phyloP scores from a whole-genome alignment of 176 grass and related monocot species.

The Bothriochloa decipiens region DNA sequence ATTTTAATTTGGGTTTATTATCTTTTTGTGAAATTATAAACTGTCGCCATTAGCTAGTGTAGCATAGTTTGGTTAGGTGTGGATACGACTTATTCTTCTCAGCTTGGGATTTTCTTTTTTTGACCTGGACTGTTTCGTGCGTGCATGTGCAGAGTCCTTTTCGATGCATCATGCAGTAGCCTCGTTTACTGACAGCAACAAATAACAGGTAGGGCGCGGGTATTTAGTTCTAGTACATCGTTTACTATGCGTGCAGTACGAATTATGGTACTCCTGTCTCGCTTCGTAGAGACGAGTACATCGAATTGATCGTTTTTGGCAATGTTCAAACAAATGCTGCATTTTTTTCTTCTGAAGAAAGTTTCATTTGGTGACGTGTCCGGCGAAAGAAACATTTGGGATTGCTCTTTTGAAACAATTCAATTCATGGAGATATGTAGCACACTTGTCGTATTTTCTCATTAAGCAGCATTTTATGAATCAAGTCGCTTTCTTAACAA shows the following conservation, averaged over 20 bases:
- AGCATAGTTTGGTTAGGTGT: not conserved
- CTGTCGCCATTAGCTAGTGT: not conserved
- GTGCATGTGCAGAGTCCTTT: slow-evolving; percentile 14
- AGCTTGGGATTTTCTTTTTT: not conserved
- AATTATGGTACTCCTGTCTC: not conserved
- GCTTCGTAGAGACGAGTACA: not conserved
- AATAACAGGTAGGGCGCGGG: not conserved
- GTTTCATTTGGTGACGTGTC: too few relatives aligned
- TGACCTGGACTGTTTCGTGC: not conserved
- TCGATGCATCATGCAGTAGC: slow-evolving; percentile 3
- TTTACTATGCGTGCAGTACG: not conserved
- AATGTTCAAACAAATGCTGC: not conserved
- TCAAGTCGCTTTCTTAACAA: not conserved
- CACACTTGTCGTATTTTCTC: not conserved
- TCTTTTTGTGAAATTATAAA: not conserved
- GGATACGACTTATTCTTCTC: slow-evolving; percentile 11
- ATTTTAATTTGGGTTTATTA: not conserved
- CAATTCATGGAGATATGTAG: too few relatives aligned
- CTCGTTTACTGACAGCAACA: not conserved
- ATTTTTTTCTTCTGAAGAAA: not conserved
- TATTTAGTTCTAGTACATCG: not conserved
- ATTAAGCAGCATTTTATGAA: not conserved
- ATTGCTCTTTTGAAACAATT: too few relatives aligned
- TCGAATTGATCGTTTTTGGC: not conserved
- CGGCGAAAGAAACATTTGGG: too few relatives aligned